These are phyloP conservation scores for Cytospora chrysosperma DNA, from an alignment of 2,329 filamentous ascomycete species.

Conservation along the genomic window DNA sequence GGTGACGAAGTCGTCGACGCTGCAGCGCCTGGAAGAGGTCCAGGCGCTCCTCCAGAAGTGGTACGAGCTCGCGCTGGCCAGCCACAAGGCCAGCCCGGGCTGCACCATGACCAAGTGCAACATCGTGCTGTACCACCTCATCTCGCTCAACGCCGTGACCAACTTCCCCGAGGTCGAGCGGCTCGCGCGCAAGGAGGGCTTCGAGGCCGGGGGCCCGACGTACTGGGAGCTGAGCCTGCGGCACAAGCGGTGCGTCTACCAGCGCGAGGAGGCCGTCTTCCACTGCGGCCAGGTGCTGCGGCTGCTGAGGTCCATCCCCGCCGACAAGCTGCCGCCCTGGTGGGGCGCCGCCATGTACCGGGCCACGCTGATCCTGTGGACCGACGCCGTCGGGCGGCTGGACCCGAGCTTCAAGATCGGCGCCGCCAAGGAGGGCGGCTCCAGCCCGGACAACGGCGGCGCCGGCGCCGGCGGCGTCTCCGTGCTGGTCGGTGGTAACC, in stretches of 20 bases:
- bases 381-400: slow-evolving; percentile 55
- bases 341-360: slow-evolving; percentile 71
- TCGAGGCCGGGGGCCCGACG: slow-evolving; percentile 44
- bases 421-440: slow-evolving; percentile 21
- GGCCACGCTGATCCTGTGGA: slow-evolving; percentile 62
- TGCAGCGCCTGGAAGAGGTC: slow-evolving; percentile 61
- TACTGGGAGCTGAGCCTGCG: slow-evolving; percentile 54
- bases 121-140: slow-evolving; percentile 68
- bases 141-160: slow-evolving; percentile 66
- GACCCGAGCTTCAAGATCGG: slow-evolving; percentile 41
- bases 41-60: slow-evolving; percentile 63
- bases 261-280: slow-evolving; percentile 62
- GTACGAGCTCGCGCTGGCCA: slow-evolving; percentile 62
- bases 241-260: slow-evolving; percentile 62
- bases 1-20: slow-evolving; percentile 59
- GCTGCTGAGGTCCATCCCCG: slow-evolving; percentile 59
- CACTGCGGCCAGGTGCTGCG: slow-evolving; percentile 68
- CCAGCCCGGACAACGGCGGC: slow-evolving; percentile 1
- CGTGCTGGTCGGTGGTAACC: background rate
- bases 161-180: slow-evolving; percentile 67
- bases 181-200: slow-evolving; percentile 60
- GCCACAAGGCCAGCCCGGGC: slow-evolving; percentile 53
- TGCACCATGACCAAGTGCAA: slow-evolving; percentile 64
- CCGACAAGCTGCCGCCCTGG: slow-evolving; percentile 63
- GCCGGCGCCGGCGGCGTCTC: background rate